phyloP scores from a whole-genome alignment of 495 filamentous ascomycete species.

The Terfezia boudieri region DNA sequence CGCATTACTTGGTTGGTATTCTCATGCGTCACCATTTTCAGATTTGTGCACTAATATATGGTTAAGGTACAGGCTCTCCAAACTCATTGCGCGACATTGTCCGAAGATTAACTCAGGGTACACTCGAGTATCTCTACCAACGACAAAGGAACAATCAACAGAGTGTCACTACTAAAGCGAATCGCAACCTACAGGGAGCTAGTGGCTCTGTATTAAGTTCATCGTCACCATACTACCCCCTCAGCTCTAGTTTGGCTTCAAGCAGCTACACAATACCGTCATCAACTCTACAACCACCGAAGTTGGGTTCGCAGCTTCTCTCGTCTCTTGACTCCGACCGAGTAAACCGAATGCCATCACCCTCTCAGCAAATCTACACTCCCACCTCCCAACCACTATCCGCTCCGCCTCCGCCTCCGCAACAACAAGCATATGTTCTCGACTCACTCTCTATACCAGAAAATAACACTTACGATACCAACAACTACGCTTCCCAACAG shows the following conservation, averaged over 20 bases:
- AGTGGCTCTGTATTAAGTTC: background rate
- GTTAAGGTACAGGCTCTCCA: conserved; percentile 8
- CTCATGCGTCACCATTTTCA: background rate
- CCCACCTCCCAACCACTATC: background rate
- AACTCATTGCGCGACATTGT: conserved; percentile 15
- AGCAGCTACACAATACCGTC: background rate
- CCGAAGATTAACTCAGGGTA: conserved; percentile 14
- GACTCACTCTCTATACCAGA: background rate
- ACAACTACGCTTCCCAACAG: background rate
- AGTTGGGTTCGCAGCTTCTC: background rate
- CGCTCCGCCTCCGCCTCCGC: no score
- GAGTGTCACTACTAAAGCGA: background rate
- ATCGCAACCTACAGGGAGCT: background rate
- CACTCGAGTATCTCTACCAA: conserved; percentile 8
- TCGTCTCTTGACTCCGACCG: background rate
- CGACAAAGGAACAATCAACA: background rate
- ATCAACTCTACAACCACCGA: background rate
- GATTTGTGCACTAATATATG: no score
- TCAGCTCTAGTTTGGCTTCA: no score
- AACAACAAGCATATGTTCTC: no score
- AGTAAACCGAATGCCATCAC: background rate
- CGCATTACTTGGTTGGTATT: conserved; percentile 33
- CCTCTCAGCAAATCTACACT: background rate
- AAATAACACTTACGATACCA: background rate
- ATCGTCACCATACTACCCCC: background rate